These are phyloP conservation scores for Lignosus rhinocerotis DNA, from an alignment of 1,284 basidiomycete species.

Conservation along the genomic window DNA sequence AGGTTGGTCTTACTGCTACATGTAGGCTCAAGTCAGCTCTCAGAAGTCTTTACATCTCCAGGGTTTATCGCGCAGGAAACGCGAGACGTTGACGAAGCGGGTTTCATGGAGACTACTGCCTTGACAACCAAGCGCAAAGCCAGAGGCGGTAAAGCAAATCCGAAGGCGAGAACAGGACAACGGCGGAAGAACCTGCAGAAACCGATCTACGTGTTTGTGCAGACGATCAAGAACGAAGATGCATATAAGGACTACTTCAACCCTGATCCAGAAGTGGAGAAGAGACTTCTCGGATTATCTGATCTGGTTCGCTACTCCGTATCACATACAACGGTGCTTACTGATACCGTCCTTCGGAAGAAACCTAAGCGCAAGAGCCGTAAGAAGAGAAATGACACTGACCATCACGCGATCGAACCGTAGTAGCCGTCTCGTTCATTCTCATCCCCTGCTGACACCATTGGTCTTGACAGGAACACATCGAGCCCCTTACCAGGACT, in stretches of 20 bases:
- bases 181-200: constrained; percentile 56
- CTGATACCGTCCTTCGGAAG: constrained; percentile 25
- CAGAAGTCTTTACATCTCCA: constrained; percentile 27
- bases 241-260: constrained; percentile 70
- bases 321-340: constrained; percentile 1
- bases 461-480: constrained; percentile 7
- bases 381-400: constrained; percentile 18
- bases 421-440: constrained; percentile 14
- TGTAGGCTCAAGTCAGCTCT: background rate
- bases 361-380: constrained; percentile 31
- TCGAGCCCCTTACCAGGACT: background rate
- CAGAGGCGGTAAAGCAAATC: constrained; percentile 43
- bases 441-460: constrained; percentile 10
- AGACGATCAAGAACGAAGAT: constrained; percentile 41
- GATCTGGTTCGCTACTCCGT: constrained; percentile 45
- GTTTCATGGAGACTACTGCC: constrained; percentile 44
- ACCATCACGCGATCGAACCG: constrained; percentile 18
- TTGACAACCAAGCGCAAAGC: constrained; percentile 41
- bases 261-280: constrained; percentile 58
- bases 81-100: constrained; percentile 50
- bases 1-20: constrained; percentile 41
- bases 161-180: constrained; percentile 23
- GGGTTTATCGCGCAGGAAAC: constrained; percentile 61
- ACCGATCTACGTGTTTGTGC: constrained; percentile 57
- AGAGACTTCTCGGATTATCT: constrained; percentile 55